Evolutionary conservation across 805 yeast genomes (phyloP).

Genomic region (Yamadazyma tumulicola): DNA sequence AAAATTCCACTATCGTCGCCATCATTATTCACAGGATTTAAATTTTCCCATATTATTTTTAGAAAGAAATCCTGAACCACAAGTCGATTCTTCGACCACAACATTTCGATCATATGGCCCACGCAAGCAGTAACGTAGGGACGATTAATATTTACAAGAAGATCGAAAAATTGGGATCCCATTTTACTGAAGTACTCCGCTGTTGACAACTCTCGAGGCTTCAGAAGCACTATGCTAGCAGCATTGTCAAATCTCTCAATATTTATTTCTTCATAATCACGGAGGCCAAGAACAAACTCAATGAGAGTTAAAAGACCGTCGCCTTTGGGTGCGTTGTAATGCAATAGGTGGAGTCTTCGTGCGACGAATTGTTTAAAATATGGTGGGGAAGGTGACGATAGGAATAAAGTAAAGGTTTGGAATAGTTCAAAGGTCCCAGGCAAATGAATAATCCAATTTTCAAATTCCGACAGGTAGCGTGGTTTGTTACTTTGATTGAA

Average conservation of each 20-base stretch:
- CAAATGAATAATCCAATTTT: constrained; percentile 31
- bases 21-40: constrained; percentile 31
- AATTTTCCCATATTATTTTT: constrained; percentile 42
- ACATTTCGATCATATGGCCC: constrained; percentile 48
- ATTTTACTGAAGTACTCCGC: constrained; percentile 53
- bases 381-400: constrained; percentile 46
- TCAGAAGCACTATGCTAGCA: constrained; percentile 58
- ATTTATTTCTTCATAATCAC: constrained; percentile 69
- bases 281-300: constrained; percentile 72
- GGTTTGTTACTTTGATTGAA: constrained; percentile 15
- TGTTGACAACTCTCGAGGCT: constrained; percentile 52
- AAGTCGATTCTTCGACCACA: constrained; percentile 47
- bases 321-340: constrained; percentile 44
- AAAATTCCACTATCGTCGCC: constrained; percentile 21
- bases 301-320: constrained; percentile 74
- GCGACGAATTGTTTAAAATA: constrained; percentile 48
- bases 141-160: constrained; percentile 56
- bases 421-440: constrained; percentile 70
- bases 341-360: constrained; percentile 49
- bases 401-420: constrained; percentile 54
- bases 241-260: constrained; percentile 65
- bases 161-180: constrained; percentile 59
- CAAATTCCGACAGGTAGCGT: constrained; percentile 12
- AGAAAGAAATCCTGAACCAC: constrained; percentile 61
- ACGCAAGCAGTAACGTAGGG: constrained; percentile 58